phyloP scores from a whole-genome alignment of 495 filamentous ascomycete genomes.

The Trichodelitschia bisporula region DNA sequence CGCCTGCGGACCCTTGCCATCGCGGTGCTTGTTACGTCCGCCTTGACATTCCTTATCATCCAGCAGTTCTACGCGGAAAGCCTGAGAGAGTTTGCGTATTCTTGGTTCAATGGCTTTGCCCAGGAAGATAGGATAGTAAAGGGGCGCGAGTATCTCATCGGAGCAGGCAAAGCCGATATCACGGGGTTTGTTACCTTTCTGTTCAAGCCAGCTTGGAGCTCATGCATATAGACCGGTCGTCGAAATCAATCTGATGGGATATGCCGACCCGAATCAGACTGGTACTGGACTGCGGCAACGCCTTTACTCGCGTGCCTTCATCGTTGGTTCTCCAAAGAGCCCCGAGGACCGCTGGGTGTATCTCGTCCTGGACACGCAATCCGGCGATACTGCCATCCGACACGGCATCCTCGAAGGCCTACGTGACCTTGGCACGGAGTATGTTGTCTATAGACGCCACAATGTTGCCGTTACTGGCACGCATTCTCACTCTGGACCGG shows the following conservation, averaged over 20 bases:
- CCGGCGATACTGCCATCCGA: conserved; percentile 74
- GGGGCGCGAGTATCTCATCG: conserved; percentile 46
- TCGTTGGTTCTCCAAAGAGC: conserved; percentile 43
- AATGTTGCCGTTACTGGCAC: conserved; percentile 87
- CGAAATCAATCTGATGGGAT: conserved; percentile 80
- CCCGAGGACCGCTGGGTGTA: conserved; percentile 63
- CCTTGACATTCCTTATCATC: too few relatives aligned
- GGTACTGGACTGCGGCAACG: conserved; percentile 76
- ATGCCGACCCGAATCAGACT: conserved; percentile 66
- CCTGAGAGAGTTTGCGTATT: too few relatives aligned
- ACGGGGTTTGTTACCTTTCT: conserved; percentile 42
- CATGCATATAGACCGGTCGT: conserved; percentile 57
- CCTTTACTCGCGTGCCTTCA: conserved; percentile 76
- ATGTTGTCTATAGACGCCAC: conserved; percentile 48
- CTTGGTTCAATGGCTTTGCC: too few relatives aligned
- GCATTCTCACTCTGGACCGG: conserved; percentile 81
- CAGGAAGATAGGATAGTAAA: background rate
- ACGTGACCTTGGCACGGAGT: conserved; percentile 35
- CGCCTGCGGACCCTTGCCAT: too few relatives aligned
- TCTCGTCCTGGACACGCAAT: conserved; percentile 65
- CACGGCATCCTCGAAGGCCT: conserved; percentile 65
- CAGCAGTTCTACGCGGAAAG: too few relatives aligned
- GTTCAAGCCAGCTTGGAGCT: background rate
- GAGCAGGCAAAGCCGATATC: conserved; percentile 84
- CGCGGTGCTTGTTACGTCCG: too few relatives aligned